Evolutionary conservation across 305 asterid species (phyloP), one percentile per base, ranked within the genome.

Genomic region (Fraxinus sp.): DNA sequence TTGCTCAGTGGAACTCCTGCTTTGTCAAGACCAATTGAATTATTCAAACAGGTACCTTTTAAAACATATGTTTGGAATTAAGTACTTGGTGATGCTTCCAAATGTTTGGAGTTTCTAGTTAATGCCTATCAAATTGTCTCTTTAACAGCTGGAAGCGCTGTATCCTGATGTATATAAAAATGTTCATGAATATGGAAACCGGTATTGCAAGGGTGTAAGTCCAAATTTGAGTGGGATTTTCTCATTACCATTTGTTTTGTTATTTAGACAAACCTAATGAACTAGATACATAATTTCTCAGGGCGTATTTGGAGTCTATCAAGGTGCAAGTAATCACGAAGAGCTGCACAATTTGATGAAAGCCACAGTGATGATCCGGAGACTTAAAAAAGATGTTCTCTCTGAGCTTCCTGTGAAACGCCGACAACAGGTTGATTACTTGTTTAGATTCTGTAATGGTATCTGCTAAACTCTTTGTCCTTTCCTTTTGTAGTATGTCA

Each of bases 201-300:
- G 99, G 32, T 97, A 97, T 84, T 97, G 99, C 98, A 92, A 92
- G 95, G 98, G 98, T 76, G 99, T 96, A 96, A 92, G 99, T 93
- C 84, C 71, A 81, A 73, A 74, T 46, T 84, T 76, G 78, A 77
- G 41, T 86, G 59, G 81, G 43, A 78, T 70, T 79, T 85, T 62
- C 59, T 22, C 55, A 10, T 26, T 79, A 70, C 74, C 72, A 28
- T 81, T 43, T 77, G 59, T 66, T 76, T 39, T 80, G 35, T 82
- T 76, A 79, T 35, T 77, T 77, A 57, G 77, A 79, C 39, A 55
- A 68, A 82, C 79, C 59, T 52, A 75, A 59, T 74, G 62, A 81
- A 80, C 79, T 76, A 28, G 20, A 16, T 32, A 24, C 87, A 79
- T 57, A 72, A 32, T 66, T 49, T 72, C 85, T 77, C 85, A 94